Base-by-base conservation (phyloP, 1,284 basidiomycete species). In the Sporisorium scitamineum region DNA sequence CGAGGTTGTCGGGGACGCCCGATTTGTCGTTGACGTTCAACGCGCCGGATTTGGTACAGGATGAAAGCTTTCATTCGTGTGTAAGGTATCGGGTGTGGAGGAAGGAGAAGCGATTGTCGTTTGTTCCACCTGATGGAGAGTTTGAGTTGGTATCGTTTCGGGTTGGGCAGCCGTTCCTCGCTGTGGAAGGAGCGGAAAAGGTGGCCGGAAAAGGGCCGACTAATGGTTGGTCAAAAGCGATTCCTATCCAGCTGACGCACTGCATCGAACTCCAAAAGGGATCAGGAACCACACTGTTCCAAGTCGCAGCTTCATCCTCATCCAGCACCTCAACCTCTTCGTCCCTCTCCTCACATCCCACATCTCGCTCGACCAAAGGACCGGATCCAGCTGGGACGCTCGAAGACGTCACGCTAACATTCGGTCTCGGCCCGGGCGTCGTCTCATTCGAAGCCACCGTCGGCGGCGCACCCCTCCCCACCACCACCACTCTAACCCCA, bases 41-140 rank as follows among this genome's bases (percentile, higher is more conserved):
- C 45, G 34, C 61, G 34, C 88, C 92, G 0, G 89, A 90, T 70
- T 88, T 91, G 39, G 87, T 97, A 71, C 87, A 88, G 3, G 93
- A 96, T 75, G 92, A 91, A 72, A 90, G 92, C 1, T 96, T 97
- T 85, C 95, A 98, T 85, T 91, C 94, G 32, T 97, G 94, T 84
- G 90, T 97, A 55, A 89, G 90, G 37, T 88, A 94, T 55, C 90
- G 90, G 78, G 90, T 91, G 58, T 97, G 94, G 92, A 39, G 52
- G 14, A 61, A 72, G 58, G 70, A 80, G 51, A 70, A 63, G 34
- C 50, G 60, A 41, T 57, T 83, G 1, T 65, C 59, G 45, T 80
- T 83, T 27, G 65, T 83, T 18, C 82, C 82, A 2, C 82, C 82
- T 0, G 82, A 84, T 61, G 82, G 82, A 1, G 29, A 52, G 6